Conservation (phyloP, 2,329 filamentous ascomycete genomes). For the Harringtonia aguacate region DNA sequence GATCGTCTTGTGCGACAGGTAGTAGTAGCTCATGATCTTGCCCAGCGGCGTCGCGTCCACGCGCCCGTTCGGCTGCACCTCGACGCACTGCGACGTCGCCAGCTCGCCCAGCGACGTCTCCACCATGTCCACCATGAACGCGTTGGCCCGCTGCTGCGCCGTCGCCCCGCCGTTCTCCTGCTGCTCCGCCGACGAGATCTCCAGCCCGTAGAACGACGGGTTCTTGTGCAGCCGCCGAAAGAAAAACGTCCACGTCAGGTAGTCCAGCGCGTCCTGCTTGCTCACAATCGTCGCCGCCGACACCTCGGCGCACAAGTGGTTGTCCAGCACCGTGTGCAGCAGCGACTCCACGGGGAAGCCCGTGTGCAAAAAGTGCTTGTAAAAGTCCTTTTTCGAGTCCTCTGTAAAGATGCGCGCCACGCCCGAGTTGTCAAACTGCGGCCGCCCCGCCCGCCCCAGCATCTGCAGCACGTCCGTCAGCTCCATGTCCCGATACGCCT, state of each 20-base stretch:
- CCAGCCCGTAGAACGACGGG: conserved; percentile 91
- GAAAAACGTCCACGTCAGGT: conserved; percentile 99
- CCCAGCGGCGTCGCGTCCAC: conserved; percentile 84
- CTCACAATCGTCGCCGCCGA: conserved; percentile 86
- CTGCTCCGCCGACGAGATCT: conserved; percentile 75
- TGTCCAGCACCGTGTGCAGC: conserved; percentile 90
- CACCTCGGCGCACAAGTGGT: conserved; percentile 91
- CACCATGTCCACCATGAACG: conserved; percentile 90
- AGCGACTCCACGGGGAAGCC: conserved; percentile 97
- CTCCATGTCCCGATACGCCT: conserved; percentile 98
- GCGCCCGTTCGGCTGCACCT: conserved; percentile 75
- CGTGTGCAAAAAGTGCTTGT: conserved; percentile 97
- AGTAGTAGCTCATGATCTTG: conserved; percentile 99
- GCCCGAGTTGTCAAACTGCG: conserved; percentile 91
- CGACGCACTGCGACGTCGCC: conserved; percentile 72
- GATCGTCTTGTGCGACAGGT: conserved; percentile 90
- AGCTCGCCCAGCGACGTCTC: conserved; percentile 77
- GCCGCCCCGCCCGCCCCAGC: conserved; percentile 88
- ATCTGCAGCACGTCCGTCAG: conserved; percentile 96
- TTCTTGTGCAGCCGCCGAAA: conserved; percentile 97
- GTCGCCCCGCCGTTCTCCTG: conserved; percentile 27
- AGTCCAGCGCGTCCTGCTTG: conserved; percentile 95
- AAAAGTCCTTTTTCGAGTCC: conserved; percentile 96
- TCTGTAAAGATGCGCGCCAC: conserved; percentile 97
- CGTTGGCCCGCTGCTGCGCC: conserved; percentile 80